These are phyloP conservation scores for Tilletia caries DNA, from an alignment of 1,284 basidiomycete genomes.

Conservation along the genomic window DNA sequence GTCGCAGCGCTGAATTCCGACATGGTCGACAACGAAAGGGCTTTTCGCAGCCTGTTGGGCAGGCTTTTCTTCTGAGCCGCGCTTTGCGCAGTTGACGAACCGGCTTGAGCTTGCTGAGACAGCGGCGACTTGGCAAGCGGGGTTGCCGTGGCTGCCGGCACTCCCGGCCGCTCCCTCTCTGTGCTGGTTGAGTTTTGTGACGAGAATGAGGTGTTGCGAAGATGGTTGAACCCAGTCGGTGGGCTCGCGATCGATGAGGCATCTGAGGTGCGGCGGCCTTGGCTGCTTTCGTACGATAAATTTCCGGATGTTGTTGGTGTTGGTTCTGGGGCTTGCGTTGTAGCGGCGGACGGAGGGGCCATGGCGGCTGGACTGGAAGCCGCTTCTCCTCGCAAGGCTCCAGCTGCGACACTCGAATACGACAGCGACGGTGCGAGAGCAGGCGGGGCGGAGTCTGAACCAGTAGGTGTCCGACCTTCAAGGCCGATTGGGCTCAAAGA, in stretches of 20 bases:
- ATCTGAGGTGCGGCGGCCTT: neutral
- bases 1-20: constrained; percentile 24
- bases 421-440: constrained; percentile 6
- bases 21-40: constrained; percentile 42
- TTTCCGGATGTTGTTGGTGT: neutral
- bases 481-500: neutral
- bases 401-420: constrained; percentile 12
- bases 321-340: no score
- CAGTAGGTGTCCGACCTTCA: neutral
- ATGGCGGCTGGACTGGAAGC: no score
- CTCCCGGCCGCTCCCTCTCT: constrained; percentile 13
- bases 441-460: neutral
- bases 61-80: constrained; percentile 38
- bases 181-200: constrained; percentile 14
- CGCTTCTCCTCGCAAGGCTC: neutral
- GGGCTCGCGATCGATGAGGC: neutral
- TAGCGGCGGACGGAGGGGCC: no score
- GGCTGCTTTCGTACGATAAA: neutral
- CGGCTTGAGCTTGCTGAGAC: constrained; percentile 28
- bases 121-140: constrained; percentile 34
- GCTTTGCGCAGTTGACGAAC: neutral
- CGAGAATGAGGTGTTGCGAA: constrained; percentile 15
- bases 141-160: constrained; percentile 8
- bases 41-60: constrained; percentile 43
- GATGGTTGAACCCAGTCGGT: neutral